Percentiles rank a stretch among this genome's conserved stretches.
These are phyloP conservation scores for Coelastrella sp. DNA, from an alignment of 139 green algal species.

Conservation along the genomic window DNA sequence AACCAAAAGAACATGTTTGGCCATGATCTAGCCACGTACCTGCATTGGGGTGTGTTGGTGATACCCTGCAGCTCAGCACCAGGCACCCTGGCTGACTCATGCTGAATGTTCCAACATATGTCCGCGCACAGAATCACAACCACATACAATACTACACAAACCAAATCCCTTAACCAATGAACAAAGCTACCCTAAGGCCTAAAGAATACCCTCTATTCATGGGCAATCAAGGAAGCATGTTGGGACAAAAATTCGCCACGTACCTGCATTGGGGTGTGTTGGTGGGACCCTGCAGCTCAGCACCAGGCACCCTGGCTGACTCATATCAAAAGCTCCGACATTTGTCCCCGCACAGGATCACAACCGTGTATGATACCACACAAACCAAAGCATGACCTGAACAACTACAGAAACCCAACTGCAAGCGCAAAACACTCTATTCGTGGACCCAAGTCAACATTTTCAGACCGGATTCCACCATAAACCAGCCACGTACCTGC, in stretches of 20 bases:
- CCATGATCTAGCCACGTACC: constrained; percentile 21
- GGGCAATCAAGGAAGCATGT: background rate
- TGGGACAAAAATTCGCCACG: background rate
- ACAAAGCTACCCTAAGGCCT: no score
- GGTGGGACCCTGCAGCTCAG: constrained; percentile 47
- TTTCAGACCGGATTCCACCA: background rate
- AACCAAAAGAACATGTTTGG: background rate
- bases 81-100: constrained; percentile 66
- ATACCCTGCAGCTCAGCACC: constrained; percentile 57
- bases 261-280: constrained; percentile 51
- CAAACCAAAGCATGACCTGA: no score
- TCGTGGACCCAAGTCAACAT: background rate
- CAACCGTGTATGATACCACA: no score
- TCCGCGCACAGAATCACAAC: constrained; percentile 49
- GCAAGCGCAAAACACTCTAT: no score
- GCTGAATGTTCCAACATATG: constrained; percentile 77
- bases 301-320: constrained; percentile 65
- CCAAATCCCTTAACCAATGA: no score
- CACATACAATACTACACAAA: no score
- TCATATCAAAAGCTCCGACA: constrained; percentile 75
- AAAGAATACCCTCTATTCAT: background rate
- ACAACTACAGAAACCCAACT: no score
- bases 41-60: constrained; percentile 33
- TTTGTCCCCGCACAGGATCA: constrained; percentile 76
- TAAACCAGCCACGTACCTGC: constrained; percentile 32